Evolutionary conservation across 257 asterid species (phyloP).

Genomic region (Capsicum pubescens): DNA sequence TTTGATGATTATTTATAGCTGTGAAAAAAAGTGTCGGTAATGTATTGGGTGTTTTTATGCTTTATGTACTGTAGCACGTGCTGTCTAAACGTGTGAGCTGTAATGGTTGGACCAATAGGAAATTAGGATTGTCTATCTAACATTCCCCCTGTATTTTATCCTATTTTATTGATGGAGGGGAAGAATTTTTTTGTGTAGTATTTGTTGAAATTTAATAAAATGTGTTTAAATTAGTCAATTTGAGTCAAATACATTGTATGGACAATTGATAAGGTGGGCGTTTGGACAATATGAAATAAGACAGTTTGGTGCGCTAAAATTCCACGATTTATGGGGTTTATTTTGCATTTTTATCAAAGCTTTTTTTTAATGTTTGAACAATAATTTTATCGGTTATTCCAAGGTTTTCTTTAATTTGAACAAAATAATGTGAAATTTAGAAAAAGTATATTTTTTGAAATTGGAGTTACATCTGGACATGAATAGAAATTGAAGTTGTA

Average conservation of each 20-base stretch:
- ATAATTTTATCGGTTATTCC: too few species aligned
- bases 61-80: constrained; percentile 24
- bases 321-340: too few species aligned
- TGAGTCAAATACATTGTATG: not conserved
- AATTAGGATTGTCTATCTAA: not conserved
- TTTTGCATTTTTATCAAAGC: too few species aligned
- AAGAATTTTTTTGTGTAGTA: not conserved
- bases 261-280: not conserved
- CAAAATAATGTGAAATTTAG: too few species aligned
- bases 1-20: constrained; percentile 32
- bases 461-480: too few species aligned
- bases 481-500: too few species aligned
- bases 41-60: constrained; percentile 18
- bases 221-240: not conserved
- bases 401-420: too few species aligned
- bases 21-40: constrained; percentile 55
- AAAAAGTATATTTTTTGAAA: too few species aligned
- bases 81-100: constrained; percentile 25
- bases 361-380: too few species aligned
- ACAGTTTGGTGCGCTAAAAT: too few species aligned
- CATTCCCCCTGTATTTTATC: constrained; percentile 25
- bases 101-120: constrained; percentile 16
- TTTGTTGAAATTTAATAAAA: not conserved
- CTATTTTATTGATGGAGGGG: not conserved
- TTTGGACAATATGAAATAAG: too few species aligned